A percentile compares a stretch with the other conserved stretches of the same genome.
Evolutionary conservation across 805 yeast species (phyloP).

Genomic region (Metschnikowia drakensbergensis): DNA sequence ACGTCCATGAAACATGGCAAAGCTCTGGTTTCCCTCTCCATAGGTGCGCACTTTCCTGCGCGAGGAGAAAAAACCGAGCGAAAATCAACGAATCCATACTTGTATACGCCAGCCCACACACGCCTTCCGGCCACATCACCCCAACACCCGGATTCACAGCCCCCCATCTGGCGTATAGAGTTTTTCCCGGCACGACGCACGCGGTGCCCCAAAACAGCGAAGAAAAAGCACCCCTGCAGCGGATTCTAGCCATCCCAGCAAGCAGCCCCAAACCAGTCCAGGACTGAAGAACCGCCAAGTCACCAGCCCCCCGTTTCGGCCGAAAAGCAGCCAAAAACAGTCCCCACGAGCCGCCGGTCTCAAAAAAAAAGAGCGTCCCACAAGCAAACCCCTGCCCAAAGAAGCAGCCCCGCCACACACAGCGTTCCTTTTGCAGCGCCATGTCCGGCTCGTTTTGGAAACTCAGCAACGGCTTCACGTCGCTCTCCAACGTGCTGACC

Average conservation of each 20-base stretch:
- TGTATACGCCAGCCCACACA: not conserved
- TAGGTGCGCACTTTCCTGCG: not conserved
- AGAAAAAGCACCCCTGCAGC: not conserved
- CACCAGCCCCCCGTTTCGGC: too few species aligned
- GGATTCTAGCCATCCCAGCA: not conserved
- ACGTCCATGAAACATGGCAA: not conserved
- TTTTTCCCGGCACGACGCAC: not conserved
- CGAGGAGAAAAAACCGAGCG: conserved; percentile 5
- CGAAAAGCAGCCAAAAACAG: too few species aligned
- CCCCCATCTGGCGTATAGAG: not conserved
- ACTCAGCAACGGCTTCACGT: conserved; percentile 44
- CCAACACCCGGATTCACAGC: conserved; percentile 1
- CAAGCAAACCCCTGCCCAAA: too few species aligned
- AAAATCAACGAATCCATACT: conserved; percentile 2
- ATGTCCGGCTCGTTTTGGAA: conserved; percentile 50
- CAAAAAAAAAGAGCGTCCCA: too few species aligned
- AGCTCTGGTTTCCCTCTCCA: too few species aligned
- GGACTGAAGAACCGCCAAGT: too few species aligned
- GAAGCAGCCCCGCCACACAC: not conserved
- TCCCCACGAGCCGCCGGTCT: not conserved
- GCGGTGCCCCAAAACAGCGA: not conserved
- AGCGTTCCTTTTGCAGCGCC: not conserved
- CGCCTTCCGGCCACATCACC: not conserved
- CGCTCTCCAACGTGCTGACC: conserved; percentile 39
- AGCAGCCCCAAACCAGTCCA: not conserved